Evolutionary conservation across 192 early-diverging fungal genomes (phyloP).

Genomic region (Diversispora epigaea): DNA sequence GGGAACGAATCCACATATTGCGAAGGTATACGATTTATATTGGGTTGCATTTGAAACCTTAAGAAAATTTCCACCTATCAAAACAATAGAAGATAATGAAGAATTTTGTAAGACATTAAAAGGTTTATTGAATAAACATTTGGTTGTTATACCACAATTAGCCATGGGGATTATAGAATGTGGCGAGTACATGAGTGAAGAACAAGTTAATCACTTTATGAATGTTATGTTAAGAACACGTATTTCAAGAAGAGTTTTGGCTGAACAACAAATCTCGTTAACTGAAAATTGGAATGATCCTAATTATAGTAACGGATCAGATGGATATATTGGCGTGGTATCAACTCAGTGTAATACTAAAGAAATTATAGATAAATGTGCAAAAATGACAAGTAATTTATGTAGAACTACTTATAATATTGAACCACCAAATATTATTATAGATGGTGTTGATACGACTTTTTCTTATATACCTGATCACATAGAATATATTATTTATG

Average conservation of each 20-base stretch:
- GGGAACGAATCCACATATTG: constrained; percentile 89
- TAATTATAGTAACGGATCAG: constrained; percentile 44
- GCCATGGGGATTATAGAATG: constrained; percentile 85
- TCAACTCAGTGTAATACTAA: constrained; percentile 63
- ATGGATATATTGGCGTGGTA: constrained; percentile 70
- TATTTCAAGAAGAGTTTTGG: constrained; percentile 86
- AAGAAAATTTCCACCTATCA: constrained; percentile 67
- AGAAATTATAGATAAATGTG: constrained; percentile 48
- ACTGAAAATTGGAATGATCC: constrained; percentile 57
- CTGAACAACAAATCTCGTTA: constrained; percentile 90
- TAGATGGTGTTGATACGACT: constrained; percentile 73
- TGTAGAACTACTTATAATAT: constrained; percentile 31
- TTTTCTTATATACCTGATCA: constrained; percentile 96
- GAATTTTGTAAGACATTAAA: constrained; percentile 76
- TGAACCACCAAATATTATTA: constrained; percentile 68
- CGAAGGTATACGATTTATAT: constrained; percentile 82
- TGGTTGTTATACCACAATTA: constrained; percentile 85
- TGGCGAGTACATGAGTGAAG: constrained; percentile 62
- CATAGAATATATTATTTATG: constrained; percentile 90
- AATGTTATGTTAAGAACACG: constrained; percentile 85
- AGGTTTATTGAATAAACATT: constrained; percentile 72
- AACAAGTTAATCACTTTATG: constrained; percentile 82
- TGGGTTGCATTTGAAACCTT: constrained; percentile 92
- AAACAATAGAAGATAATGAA: constrained; percentile 79
- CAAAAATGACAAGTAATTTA: constrained; percentile 38